Conservation (phyloP, 257 asterid species). For the Jacaranda copaia region DNA sequence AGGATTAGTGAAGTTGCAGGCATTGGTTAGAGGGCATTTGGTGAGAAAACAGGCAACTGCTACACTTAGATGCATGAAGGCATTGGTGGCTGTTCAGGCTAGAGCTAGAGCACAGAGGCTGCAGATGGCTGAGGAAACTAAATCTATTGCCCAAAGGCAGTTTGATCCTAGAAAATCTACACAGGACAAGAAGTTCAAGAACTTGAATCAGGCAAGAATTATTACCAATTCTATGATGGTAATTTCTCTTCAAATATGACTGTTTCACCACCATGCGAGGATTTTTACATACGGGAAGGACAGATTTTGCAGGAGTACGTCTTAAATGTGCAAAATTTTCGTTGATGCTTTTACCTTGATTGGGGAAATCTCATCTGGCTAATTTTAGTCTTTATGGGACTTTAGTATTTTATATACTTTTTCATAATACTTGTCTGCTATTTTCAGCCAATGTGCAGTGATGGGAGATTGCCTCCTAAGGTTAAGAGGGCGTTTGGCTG, state of each 20-base stretch:
- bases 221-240: not conserved
- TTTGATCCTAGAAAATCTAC: slow-evolving; percentile 56
- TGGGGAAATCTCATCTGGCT: too few species aligned
- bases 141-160: slow-evolving; percentile 40
- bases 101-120: slow-evolving; percentile 68
- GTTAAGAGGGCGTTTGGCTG: not conserved
- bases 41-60: slow-evolving; percentile 71
- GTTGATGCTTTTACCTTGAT: too few species aligned
- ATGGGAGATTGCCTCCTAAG: too few species aligned
- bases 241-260: not conserved
- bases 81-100: slow-evolving; percentile 62
- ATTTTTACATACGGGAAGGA: too few species aligned
- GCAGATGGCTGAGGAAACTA: slow-evolving; percentile 55
- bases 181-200: slow-evolving; percentile 48
- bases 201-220: slow-evolving; percentile 52
- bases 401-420: too few species aligned
- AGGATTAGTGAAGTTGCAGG: slow-evolving; percentile 76
- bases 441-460: too few species aligned
- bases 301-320: too few species aligned
- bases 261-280: not conserved
- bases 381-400: too few species aligned
- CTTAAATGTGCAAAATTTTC: too few species aligned
- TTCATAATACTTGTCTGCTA: too few species aligned
- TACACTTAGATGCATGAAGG: slow-evolving; percentile 70
- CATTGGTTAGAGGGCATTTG: slow-evolving; percentile 69